These are phyloP conservation scores for Ochromonas danica DNA, from an alignment of 108 stramenopile species.

Conservation along the genomic window DNA sequence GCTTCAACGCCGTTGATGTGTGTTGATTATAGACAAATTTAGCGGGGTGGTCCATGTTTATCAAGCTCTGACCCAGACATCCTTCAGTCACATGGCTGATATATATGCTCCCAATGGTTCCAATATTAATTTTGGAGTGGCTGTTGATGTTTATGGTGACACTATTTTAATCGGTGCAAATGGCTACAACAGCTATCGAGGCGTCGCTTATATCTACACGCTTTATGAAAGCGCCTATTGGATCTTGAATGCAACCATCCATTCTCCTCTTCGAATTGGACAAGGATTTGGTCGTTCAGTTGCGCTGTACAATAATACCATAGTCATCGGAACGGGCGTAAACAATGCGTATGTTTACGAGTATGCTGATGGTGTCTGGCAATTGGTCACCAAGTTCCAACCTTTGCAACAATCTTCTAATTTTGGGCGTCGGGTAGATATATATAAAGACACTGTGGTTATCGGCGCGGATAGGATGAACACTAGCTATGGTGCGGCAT, in stretches of 20 bases:
- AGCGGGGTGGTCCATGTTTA: too few relatives aligned
- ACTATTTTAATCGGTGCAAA: neutral
- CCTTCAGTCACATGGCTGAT: too few relatives aligned
- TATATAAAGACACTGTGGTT: neutral
- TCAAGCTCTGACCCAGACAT: too few relatives aligned
- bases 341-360: neutral
- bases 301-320: neutral
- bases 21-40: too few relatives aligned
- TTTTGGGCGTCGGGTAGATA: neutral
- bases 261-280: neutral
- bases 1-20: too few relatives aligned
- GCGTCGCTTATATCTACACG: neutral
- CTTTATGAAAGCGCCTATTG: neutral
- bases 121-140: neutral
- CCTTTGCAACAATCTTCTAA: neutral
- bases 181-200: neutral
- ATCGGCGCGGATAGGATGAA: neutral
- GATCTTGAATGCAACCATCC: neutral
- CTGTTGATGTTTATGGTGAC: neutral
- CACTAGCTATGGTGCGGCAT: neutral
- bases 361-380: neutral
- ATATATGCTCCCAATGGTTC: neutral
- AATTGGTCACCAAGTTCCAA: neutral
- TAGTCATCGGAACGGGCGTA: neutral
- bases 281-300: neutral